Base-by-base conservation (phyloP, 345 rosid genomes). In the Populus euphratica region DNA sequence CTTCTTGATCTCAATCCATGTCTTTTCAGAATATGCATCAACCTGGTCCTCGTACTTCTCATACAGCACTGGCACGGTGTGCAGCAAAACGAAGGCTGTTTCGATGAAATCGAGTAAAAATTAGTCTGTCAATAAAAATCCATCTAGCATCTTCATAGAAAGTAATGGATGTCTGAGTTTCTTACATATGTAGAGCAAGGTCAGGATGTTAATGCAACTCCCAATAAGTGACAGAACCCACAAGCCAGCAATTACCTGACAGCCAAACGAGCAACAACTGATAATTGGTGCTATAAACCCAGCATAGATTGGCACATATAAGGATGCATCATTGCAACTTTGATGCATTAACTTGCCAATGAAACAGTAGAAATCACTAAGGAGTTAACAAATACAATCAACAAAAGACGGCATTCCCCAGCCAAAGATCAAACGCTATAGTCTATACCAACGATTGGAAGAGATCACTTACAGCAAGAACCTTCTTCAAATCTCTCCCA, bases 1-100 rank as follows among this genome's bases (percentile, higher is more conserved):
- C 90, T 91, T 92, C 87, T 88, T 93, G 73, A 96, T 81, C 86
- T 93, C 90, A 66, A 75, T 77, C 83, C 79, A 68, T 70, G 90
- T 89, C 86, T 90, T 93, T 85, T 92, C 98, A 31, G 89, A 87
- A 70, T 87, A 85, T 43, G 92, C 84, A 56, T 96, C 99, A 0
- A 96, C 84, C 85, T 85, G 82, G 73, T 92, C 98, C 76, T 91
- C 98, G 17, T 91, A 86, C 87, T 88, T 96, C 81, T 93, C 99
- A 4, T 96, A 96, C 4, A 91, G 27, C 68, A 86, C 97, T 9
- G 99, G 99, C 68, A 92, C 83, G 0, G 90, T 89, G 86, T 89
- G 94, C 81, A 93, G 91, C 78, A 91, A 49, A 5, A 96, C 88
- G 47, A 92, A 89, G 41, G 75, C 99, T 93, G 91, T 67, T 71